Conservation (phyloP, 2,329 filamentous ascomycete genomes). For the Talaromyces sp. region DNA sequence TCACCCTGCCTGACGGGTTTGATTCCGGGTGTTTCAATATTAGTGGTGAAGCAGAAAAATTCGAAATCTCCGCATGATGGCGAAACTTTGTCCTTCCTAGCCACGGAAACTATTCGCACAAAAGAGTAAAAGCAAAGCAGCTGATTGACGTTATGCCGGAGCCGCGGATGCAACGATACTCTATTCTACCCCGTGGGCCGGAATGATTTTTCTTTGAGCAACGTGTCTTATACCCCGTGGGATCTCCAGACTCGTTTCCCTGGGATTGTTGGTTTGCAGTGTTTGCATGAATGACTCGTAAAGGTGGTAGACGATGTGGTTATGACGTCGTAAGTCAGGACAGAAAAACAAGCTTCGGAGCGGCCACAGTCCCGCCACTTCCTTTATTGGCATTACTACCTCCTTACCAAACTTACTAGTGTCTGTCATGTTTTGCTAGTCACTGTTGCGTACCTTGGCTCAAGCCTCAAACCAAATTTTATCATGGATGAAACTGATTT, state of each 20-base stretch:
- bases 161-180: conserved; percentile 4
- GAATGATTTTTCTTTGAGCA: not conserved
- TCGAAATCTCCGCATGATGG: not conserved
- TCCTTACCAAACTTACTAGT: not conserved
- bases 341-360: not conserved
- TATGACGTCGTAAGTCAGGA: not conserved
- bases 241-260: conserved; percentile 2
- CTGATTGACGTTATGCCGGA: conserved; percentile 1
- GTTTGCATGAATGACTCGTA: conserved; percentile 1
- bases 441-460: not conserved
- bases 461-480: not conserved
- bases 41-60: not conserved
- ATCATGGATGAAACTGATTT: not conserved
- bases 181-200: conserved; percentile 8
- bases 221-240: conserved; percentile 8
- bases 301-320: not conserved
- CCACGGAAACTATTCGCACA: not conserved
- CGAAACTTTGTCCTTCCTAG: not conserved
- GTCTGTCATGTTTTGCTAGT: not conserved
- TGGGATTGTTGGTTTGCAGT: not conserved
- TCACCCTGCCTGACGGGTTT: not conserved
- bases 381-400: not conserved
- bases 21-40: not conserved
- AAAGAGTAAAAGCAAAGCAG: not conserved
- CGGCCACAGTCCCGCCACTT: too few species aligned